A percentile compares a stretch with the other conserved stretches of the same genome.
Evolutionary conservation across 2,329 filamentous ascomycete species (phyloP).

Genomic region (Onygenales sp.): DNA sequence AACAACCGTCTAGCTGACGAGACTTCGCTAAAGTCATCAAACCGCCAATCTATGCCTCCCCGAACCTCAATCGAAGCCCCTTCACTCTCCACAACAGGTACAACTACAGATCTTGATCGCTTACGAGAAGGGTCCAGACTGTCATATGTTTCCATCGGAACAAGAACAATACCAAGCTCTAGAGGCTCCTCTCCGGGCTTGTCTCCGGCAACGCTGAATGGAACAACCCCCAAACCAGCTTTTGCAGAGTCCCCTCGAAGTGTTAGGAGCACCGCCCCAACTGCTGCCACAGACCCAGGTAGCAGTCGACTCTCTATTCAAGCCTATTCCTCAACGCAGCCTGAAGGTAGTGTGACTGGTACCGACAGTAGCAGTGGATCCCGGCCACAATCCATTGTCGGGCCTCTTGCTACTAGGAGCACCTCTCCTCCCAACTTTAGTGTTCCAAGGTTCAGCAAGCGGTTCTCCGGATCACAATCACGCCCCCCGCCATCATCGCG

Average conservation of each 20-base stretch:
- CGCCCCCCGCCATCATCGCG: background rate
- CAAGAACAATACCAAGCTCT: constrained; percentile 16
- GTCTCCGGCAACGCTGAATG: constrained; percentile 18
- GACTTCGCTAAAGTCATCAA: constrained; percentile 8
- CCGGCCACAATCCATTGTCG: constrained; percentile 16
- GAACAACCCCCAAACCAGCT: background rate
- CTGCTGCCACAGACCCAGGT: background rate
- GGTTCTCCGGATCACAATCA: constrained; percentile 16
- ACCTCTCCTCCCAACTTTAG: constrained; percentile 33
- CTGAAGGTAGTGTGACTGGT: constrained; percentile 2
- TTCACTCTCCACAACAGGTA: constrained; percentile 14
- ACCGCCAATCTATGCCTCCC: constrained; percentile 13
- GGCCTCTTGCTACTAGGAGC: constrained; percentile 19
- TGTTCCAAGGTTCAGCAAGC: constrained; percentile 31
- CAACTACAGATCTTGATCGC: constrained; percentile 13
- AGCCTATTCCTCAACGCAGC: background rate
- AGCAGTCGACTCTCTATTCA: constrained; percentile 4
- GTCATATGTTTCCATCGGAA: constrained; percentile 15
- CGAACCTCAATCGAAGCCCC: constrained; percentile 12
- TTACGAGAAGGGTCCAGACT: constrained; percentile 13
- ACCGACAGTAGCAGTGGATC: constrained; percentile 14
- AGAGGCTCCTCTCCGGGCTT: constrained; percentile 16
- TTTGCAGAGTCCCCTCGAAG: constrained; percentile 4
- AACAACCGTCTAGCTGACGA: constrained; percentile 4
- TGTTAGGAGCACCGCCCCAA: background rate